phyloP scores from a whole-genome alignment of 2,329 filamentous ascomycete genomes.

The Aspergillus sp. region DNA sequence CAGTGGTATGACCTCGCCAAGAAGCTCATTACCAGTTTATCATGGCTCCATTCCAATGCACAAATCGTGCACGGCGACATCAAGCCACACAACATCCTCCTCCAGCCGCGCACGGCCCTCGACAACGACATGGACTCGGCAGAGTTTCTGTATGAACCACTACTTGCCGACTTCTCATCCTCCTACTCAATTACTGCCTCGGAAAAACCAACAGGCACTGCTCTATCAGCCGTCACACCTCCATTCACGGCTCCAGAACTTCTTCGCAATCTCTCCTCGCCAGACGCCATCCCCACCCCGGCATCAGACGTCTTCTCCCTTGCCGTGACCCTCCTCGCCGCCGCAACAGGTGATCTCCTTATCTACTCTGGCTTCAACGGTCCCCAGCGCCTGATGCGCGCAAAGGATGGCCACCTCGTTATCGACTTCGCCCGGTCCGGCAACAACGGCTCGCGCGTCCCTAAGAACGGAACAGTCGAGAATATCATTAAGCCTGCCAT shows the following conservation, averaged over 20 bases:
- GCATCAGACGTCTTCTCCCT: constrained; percentile 49
- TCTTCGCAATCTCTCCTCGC: constrained; percentile 37
- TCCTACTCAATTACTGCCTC: constrained; percentile 26
- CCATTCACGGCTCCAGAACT: constrained; percentile 49
- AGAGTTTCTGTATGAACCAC: constrained; percentile 40
- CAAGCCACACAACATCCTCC: constrained; percentile 48
- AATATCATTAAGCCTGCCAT: constrained; percentile 40
- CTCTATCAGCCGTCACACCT: constrained; percentile 43
- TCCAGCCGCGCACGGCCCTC: constrained; percentile 27
- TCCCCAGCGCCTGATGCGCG: constrained; percentile 45
- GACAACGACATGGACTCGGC: constrained; percentile 8
- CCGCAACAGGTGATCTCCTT: constrained; percentile 46
- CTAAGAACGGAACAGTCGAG: constrained; percentile 43
- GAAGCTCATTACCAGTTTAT: constrained; percentile 42
- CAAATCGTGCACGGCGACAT: constrained; percentile 50
- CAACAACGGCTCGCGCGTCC: constrained; percentile 38
- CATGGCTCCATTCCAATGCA: constrained; percentile 44
- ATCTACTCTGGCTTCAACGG: constrained; percentile 42
- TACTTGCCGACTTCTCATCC: constrained; percentile 49
- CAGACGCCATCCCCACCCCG: constrained; percentile 34
- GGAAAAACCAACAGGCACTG: constrained; percentile 18
- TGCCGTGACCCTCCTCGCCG: constrained; percentile 46
- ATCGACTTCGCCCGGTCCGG: constrained; percentile 42
- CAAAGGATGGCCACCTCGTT: constrained; percentile 44
- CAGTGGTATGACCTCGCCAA: constrained; percentile 43